phyloP scores from a whole-genome alignment of 495 filamentous ascomycete genomes.

The Lasiosphaeria hispida region DNA sequence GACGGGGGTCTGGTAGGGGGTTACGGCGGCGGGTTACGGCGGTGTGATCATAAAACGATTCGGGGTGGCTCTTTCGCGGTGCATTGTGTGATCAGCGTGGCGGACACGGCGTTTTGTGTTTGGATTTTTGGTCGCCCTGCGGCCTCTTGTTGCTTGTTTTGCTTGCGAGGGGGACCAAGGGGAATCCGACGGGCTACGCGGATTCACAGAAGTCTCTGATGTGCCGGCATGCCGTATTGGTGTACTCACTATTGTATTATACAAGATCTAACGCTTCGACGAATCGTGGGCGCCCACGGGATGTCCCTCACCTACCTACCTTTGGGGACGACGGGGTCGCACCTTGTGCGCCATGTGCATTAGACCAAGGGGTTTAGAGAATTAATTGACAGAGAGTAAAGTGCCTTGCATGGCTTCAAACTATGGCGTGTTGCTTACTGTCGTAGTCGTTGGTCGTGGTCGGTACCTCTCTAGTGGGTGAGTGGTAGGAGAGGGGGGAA shows the following conservation, averaged over 20 bases:
- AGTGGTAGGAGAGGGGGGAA: too few species aligned
- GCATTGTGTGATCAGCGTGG: slow-evolving; percentile 13
- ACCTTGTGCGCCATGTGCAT: slow-evolving; percentile 1
- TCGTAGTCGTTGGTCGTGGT: too few species aligned
- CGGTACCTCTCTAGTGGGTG: too few species aligned
- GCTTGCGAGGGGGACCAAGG: not conserved
- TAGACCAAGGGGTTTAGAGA: slow-evolving; percentile 7
- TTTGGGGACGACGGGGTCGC: too few species aligned
- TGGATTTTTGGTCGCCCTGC: too few species aligned
- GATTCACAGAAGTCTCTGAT: too few species aligned
- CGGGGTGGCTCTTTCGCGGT: slow-evolving; percentile 4
- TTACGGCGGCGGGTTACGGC: not conserved
- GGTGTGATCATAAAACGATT: slow-evolving; percentile 7
- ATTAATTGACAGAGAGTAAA: not conserved
- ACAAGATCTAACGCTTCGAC: slow-evolving; percentile 11
- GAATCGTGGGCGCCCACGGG: not conserved
- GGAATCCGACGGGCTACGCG: too few species aligned
- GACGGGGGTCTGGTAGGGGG: not conserved
- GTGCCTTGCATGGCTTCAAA: too few species aligned
- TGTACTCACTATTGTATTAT: not conserved
- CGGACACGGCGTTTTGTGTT: slow-evolving; percentile 3
- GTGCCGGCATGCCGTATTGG: not conserved
- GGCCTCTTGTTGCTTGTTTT: not conserved
- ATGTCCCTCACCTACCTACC: too few species aligned
- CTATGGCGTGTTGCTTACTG: too few species aligned